These are phyloP conservation scores for Chaetomium sp. DNA, from an alignment of 2,329 filamentous ascomycete genomes.

Conservation along the genomic window DNA sequence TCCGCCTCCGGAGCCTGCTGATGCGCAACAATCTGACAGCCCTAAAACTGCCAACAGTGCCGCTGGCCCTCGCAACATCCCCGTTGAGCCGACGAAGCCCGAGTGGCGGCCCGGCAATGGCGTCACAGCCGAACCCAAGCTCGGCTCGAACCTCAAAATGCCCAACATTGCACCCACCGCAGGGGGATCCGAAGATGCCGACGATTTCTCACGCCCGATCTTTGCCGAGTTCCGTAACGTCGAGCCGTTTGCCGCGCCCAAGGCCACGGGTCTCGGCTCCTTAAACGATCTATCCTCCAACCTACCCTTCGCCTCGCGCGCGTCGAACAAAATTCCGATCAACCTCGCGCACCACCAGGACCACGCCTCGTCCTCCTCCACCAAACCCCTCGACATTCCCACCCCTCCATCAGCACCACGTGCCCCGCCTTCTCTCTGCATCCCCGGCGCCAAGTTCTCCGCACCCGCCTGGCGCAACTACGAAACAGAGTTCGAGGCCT, in stretches of 20 bases:
- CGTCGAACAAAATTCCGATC: constrained; percentile 37
- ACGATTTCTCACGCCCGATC: constrained; percentile 45
- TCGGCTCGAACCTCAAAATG: constrained; percentile 18
- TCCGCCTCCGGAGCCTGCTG: constrained; percentile 20
- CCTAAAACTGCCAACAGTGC: not conserved
- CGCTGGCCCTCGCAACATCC: constrained; percentile 44
- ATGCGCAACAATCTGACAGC: constrained; percentile 13
- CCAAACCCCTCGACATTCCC: constrained; percentile 39
- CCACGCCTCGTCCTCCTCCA: constrained; percentile 16
- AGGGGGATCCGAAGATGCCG: constrained; percentile 49
- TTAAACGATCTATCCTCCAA: constrained; percentile 50
- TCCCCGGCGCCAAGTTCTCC: constrained; percentile 40
- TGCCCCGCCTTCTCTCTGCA: constrained; percentile 37
- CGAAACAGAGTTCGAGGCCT: constrained; percentile 45
- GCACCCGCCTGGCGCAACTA: constrained; percentile 44
- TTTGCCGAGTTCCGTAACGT: constrained; percentile 51
- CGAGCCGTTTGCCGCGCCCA: constrained; percentile 45
- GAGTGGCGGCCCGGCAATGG: constrained; percentile 49
- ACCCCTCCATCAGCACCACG: constrained; percentile 43
- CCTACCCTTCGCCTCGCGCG: constrained; percentile 50
- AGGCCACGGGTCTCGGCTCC: constrained; percentile 43
- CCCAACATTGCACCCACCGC: constrained; percentile 31
- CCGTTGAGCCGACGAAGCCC: constrained; percentile 51
- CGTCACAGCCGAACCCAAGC: constrained; percentile 16
- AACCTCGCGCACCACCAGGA: constrained; percentile 27